Base-by-base conservation (phyloP, 495 filamentous ascomycete species). In the Aeminium ludgeri region DNA sequence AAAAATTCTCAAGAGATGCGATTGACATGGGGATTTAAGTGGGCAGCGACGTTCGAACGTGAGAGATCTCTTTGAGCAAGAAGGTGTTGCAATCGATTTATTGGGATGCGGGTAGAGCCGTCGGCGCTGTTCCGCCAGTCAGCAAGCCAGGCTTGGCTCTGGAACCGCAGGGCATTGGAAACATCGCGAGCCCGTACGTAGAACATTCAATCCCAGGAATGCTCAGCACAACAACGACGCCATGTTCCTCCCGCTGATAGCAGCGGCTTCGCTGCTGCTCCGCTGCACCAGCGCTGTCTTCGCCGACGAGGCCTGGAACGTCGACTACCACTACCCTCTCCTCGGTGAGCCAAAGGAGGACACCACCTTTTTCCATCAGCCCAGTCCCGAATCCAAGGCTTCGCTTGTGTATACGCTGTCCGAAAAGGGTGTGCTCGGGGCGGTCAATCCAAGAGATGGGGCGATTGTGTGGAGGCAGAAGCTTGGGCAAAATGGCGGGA, bases 301-400 rank as follows among this genome's bases (percentile, higher is more conserved):
- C 64, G 65, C 70, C 37, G 89, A 99, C 54, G 89, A 96, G 55
- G 85, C 92, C 54, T 82, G 78, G 64, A 73, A 82, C 54, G 71
- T 85, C 57, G 89, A 99, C 63, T 96, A 81, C 67, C 91, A 96
- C 62, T 76, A 87, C 63, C 73, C 80, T 38, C 76, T 96, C 30
- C 64, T 96, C 51, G 89, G 89, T 48, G 57, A 78, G 13, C 86
- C 91, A 43, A 76, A 79, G 50, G 62, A 70, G 57, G 70, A 80
- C 32, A 82, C 83, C 29, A 93, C 85, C 37, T 94, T 99, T 69
- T 95, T 96, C 71, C 85, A 94, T 62, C 76, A 75, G 44, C 91
- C 89, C 10, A 70, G 76, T 41, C 60, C 73, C 13, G 67, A 77
- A 40, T 86, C 85, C 15, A 83, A 80, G 58, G 87, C 87, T 13